A percentile compares a stretch with the other conserved stretches of the same genome.
Conservation (phyloP, 108 stramenopile genomes). For the Nitzschia sp. region DNA sequence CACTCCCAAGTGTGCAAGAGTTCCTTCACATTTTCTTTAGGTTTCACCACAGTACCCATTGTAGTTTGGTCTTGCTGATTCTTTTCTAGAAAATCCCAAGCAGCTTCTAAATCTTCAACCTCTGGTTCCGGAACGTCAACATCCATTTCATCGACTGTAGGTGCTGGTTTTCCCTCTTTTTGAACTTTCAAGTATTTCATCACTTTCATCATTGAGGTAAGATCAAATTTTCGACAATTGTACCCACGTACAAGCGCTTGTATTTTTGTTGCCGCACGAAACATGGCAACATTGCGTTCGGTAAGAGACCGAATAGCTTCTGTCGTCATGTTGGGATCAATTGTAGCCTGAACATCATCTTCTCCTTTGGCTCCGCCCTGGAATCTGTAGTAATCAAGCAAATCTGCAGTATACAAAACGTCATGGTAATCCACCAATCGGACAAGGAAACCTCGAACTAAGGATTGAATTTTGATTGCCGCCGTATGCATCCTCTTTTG, state of each 20-base stretch:
- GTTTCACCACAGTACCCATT: background rate
- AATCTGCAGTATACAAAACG: background rate
- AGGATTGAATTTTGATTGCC: slow-evolving; percentile 1
- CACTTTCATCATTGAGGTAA: slow-evolving; percentile 4
- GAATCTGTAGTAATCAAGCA: slow-evolving; percentile 13
- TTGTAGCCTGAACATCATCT: background rate
- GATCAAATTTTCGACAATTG: slow-evolving; percentile 23
- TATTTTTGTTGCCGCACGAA: slow-evolving; percentile 14
- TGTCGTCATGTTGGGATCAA: background rate
- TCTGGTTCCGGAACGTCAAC: slow-evolving; percentile 8
- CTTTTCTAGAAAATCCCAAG: slow-evolving; percentile 7
- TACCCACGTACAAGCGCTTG: slow-evolving; percentile 25
- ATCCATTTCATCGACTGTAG: background rate
- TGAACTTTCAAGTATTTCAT: slow-evolving; percentile 9
- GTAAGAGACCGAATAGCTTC: slow-evolving; percentile 2
- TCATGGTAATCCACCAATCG: slow-evolving; percentile 9
- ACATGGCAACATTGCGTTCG: background rate
- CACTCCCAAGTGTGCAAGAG: slow-evolving; percentile 23
- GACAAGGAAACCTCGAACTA: background rate
- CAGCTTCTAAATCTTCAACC: slow-evolving; percentile 7
- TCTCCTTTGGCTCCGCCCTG: background rate
- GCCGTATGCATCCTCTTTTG: slow-evolving; percentile 7
- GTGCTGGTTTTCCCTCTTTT: background rate
- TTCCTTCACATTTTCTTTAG: background rate
- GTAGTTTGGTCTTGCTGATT: background rate